A percentile compares a stretch with the other conserved stretches of the same genome.
Evolutionary conservation across 805 yeast species (phyloP).

Genomic region (Schwanniomyces polymorphus): DNA sequence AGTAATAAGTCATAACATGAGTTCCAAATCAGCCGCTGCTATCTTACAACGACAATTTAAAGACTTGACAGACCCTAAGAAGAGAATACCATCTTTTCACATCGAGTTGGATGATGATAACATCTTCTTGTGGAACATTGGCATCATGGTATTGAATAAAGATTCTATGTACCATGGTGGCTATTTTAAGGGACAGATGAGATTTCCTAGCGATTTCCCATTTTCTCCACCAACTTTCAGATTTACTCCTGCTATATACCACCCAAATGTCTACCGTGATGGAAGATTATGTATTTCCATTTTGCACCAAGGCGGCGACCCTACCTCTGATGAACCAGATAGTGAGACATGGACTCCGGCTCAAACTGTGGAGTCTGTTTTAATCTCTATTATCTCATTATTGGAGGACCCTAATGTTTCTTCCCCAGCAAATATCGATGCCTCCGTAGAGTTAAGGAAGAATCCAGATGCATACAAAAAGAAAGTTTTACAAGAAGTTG

Average conservation of each 20-base stretch:
- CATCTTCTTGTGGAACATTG: conserved; percentile 74
- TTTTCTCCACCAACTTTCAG: conserved; percentile 90
- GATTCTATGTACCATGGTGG: conserved; percentile 95
- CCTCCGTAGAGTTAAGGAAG: conserved; percentile 86
- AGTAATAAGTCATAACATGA: conserved; percentile 21
- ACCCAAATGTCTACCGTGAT: conserved; percentile 92
- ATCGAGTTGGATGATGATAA: conserved; percentile 61
- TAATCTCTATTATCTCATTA: conserved; percentile 85
- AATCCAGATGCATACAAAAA: conserved; percentile 73
- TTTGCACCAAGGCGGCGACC: conserved; percentile 88
- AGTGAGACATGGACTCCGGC: conserved; percentile 94
- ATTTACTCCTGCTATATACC: conserved; percentile 90
- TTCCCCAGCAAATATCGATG: conserved; percentile 96
- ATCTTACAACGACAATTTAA: conserved; percentile 89
- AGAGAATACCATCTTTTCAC: conserved; percentile 61
- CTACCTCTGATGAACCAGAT: conserved; percentile 86
- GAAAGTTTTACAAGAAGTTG: conserved; percentile 79
- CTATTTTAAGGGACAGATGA: conserved; percentile 90
- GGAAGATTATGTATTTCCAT: conserved; percentile 93
- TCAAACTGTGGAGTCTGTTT: conserved; percentile 87
- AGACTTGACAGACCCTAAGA: conserved; percentile 90
- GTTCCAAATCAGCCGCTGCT: conserved; percentile 69
- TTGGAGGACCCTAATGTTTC: conserved; percentile 91
- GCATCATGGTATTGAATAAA: conserved; percentile 86
- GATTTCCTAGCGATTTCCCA: conserved; percentile 89